Evolutionary conservation across 2,329 filamentous ascomycete species (phyloP), one percentile per base, ranked within the genome.

Genomic region (Verticillium albo-atrum): DNA sequence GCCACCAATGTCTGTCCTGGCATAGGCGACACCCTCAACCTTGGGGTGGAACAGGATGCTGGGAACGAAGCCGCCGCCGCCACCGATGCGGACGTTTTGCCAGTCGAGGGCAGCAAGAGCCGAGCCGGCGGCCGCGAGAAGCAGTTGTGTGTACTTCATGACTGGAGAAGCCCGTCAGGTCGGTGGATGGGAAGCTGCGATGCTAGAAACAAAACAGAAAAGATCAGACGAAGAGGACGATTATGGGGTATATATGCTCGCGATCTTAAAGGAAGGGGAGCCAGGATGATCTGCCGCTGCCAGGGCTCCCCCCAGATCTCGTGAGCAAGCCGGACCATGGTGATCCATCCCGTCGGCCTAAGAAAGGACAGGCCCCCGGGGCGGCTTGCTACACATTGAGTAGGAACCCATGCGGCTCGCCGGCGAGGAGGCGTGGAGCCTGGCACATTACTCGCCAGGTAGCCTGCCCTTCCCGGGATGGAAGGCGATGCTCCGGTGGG

Each of bases 61-160:
- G 2, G 82, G 77, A 3, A 82, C 75, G 64, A 86, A 86, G 15
- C 83, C 83, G 56, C 83, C 83, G n/a, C 83, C 83, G 23, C 82
- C 82, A 55, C 82, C 82, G 56, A 83, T 80, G 55, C 72, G 74
- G 54, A 80, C 80, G 65, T 80, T 82, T 58, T 79, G 73, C 80
- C 80, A 81, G 27, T 72, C 74, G 61, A 71, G 72, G 55, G 75
- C 73, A 27, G 66, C 65, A 17, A 67, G 61, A 6, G 69, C 66
- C 37, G 63, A 64, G 17, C 64, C 64, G 7, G 65, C 60, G 6
- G 64, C 65, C 7, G 59, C 59, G 17, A 63, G 54, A 15, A 64
- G 51, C 4, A 61, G 28, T 2, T 27, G 55, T 15, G 34, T 52
- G 42, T 57, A 58, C 58, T 62, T 64, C 62, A 64, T 64, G 42